phyloP scores from a whole-genome alignment of 2,329 filamentous ascomycete species.

The Aureobasidium subglaciale region DNA sequence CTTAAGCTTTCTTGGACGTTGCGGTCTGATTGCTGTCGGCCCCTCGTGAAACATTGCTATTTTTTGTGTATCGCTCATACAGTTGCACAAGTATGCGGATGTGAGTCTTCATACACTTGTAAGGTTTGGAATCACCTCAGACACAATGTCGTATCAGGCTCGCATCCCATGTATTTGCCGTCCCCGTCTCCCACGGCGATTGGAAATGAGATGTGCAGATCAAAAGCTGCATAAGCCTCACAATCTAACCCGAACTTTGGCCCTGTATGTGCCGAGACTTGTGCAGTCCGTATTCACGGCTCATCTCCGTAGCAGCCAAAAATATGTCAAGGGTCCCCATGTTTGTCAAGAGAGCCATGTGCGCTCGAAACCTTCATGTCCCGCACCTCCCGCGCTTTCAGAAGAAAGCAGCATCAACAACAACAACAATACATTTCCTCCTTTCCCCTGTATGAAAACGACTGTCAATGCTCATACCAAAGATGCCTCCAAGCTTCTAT shows the following conservation, averaged over 20 bases:
- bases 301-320: neutral
- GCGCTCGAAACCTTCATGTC: too few relatives aligned
- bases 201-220: too few relatives aligned
- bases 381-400: neutral
- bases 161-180: too few relatives aligned
- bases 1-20: slow-evolving; percentile 10
- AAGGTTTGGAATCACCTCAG: neutral
- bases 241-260: neutral
- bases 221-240: neutral
- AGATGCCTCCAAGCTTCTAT: neutral
- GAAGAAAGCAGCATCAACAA: neutral
- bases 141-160: too few relatives aligned
- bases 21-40: slow-evolving; percentile 1
- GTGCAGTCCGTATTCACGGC: neutral
- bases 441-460: slow-evolving; percentile 10
- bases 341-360: neutral
- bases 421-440: neutral
- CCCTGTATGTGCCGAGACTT: neutral
- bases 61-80: neutral
- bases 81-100: neutral
- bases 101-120: neutral
- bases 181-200: too few relatives aligned
- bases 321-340: neutral
- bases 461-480: neutral
- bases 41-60: neutral